Percentiles rank a stretch among this genome's conserved stretches.
Evolutionary conservation across 257 asterid genomes (phyloP).

Genomic region (Voacanga thouarsii): DNA sequence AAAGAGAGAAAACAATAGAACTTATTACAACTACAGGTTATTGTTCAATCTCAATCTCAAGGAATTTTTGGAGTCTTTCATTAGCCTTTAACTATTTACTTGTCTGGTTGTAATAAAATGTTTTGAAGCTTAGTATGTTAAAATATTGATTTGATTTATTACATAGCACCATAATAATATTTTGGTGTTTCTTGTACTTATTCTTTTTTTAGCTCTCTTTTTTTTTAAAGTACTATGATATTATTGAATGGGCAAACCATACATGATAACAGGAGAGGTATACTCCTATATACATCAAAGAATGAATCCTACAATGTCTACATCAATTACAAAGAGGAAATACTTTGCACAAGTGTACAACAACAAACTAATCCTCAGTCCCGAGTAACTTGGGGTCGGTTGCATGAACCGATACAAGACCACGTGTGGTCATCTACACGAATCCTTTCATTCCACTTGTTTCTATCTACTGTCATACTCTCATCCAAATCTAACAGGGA

Average conservation of each 20-base stretch:
- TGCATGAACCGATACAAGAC: too few species aligned
- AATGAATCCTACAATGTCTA: neutral
- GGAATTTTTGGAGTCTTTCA: neutral
- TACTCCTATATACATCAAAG: neutral
- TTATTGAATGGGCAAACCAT: neutral
- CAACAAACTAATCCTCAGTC: too few species aligned
- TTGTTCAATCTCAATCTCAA: neutral
- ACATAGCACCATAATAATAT: neutral
- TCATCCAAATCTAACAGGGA: too few species aligned
- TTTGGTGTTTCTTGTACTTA: neutral
- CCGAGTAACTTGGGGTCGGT: too few species aligned
- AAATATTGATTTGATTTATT: neutral
- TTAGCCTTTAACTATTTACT: neutral
- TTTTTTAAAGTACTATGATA: neutral
- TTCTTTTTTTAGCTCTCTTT: neutral
- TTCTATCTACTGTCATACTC: too few species aligned
- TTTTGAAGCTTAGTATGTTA: neutral
- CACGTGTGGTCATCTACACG: too few species aligned
- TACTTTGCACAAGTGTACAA: neutral
- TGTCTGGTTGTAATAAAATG: neutral
- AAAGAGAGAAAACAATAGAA: constrained; percentile 57
- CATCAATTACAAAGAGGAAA: neutral
- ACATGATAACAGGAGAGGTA: neutral
- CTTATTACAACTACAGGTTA: constrained; percentile 56
- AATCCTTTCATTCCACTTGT: too few species aligned